phyloP scores from a whole-genome alignment of 306 rosid species.

The Ormosia emarginata region DNA sequence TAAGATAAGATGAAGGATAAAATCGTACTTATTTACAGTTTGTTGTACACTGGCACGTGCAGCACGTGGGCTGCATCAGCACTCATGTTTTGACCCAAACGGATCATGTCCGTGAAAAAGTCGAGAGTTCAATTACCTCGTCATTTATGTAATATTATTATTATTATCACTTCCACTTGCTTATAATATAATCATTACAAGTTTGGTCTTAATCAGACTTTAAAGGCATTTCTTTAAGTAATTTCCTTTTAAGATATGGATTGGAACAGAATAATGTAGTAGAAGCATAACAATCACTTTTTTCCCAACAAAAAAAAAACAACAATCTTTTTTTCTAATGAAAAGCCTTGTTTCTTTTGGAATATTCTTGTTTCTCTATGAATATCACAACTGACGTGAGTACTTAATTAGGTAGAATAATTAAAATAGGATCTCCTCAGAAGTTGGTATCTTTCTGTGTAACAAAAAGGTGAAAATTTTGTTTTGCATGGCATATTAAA shows the following conservation, averaged over 20 bases:
- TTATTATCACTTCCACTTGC: background rate
- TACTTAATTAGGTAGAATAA: background rate
- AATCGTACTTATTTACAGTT: background rate
- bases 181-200: background rate
- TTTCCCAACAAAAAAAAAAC: no score
- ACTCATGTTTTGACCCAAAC: background rate
- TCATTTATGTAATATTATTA: background rate
- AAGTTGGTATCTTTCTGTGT: background rate
- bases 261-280: background rate
- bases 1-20: background rate
- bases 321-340: background rate
- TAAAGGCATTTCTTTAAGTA: background rate
- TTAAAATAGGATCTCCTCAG: background rate
- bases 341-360: background rate
- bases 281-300: background rate
- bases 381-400: background rate
- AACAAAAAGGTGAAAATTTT: background rate
- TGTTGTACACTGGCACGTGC: slow-evolving; percentile 10
- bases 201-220: background rate
- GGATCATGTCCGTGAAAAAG: background rate
- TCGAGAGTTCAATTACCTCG: no score
- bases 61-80: background rate
- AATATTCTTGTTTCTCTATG: background rate
- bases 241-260: background rate
- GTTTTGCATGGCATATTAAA: background rate